phyloP scores from a whole-genome alignment of 192 early-diverging fungal species.

The Linnemannia hyalina region DNA sequence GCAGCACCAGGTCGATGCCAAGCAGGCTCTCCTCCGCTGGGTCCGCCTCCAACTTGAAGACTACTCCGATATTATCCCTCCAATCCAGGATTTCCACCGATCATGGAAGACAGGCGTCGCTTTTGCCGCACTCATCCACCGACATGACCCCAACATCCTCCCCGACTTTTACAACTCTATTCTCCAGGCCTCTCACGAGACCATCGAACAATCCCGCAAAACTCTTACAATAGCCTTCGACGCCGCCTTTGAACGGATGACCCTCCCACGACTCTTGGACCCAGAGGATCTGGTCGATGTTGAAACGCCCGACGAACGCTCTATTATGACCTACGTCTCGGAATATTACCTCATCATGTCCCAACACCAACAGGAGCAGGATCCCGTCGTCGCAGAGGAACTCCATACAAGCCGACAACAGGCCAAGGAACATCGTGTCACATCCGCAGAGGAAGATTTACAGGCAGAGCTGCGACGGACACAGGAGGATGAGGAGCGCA shows the following conservation, averaged over 20 bases:
- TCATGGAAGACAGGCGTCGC: constrained; percentile 66
- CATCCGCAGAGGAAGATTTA: constrained; percentile 36
- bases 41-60: constrained; percentile 65
- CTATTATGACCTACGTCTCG: constrained; percentile 66
- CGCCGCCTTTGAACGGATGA: constrained; percentile 57
- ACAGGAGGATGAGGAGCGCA: constrained; percentile 37
- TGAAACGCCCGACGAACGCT: constrained; percentile 66
- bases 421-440: constrained; percentile 38
- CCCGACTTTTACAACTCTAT: constrained; percentile 58
- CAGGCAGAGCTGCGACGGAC: constrained; percentile 10
- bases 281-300: constrained; percentile 63
- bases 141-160: constrained; percentile 58
- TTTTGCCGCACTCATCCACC: constrained; percentile 64
- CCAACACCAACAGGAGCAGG: constrained; percentile 43
- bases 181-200: constrained; percentile 47
- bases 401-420: constrained; percentile 25
- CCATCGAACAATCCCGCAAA: constrained; percentile 50
- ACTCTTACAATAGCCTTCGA: constrained; percentile 58
- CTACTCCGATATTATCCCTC: constrained; percentile 63
- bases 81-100: constrained; percentile 64
- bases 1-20: constrained; percentile 58
- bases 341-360: constrained; percentile 69
- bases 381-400: constrained; percentile 19
- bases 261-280: constrained; percentile 57
- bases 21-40: constrained; percentile 64